phyloP scores from a whole-genome alignment of 1,284 basidiomycete species.

The Sphaerobolus stellatus region DNA sequence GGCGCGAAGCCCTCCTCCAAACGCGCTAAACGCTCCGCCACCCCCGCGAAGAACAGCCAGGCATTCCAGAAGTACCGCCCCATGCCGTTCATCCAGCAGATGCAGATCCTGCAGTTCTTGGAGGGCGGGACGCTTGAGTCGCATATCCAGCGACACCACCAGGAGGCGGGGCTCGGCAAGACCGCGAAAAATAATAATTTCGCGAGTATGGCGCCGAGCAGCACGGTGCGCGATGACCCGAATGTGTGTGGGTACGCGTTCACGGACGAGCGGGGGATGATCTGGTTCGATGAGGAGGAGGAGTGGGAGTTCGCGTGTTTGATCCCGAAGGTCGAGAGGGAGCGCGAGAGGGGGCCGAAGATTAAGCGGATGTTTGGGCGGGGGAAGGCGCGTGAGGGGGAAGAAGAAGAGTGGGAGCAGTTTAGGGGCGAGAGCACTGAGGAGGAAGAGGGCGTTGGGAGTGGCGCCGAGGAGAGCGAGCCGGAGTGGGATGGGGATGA shows the following conservation, averaged over 20 bases:
- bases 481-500: constrained; percentile 5
- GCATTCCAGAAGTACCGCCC: constrained; percentile 3
- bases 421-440: not conserved
- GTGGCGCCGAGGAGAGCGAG: not conserved
- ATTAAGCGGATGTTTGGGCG: constrained; percentile 2
- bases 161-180: constrained; percentile 1
- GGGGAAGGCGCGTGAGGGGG: not conserved
- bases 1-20: constrained; percentile 1
- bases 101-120: constrained; percentile 10
- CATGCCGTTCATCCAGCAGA: constrained; percentile 13
- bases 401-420: constrained; percentile 4
- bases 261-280: constrained; percentile 12
- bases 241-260: constrained; percentile 6
- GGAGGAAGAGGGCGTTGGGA: constrained; percentile 1
- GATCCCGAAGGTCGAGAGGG: not conserved
- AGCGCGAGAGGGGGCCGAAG: not conserved
- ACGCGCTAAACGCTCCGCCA: constrained; percentile 8
- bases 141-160: constrained; percentile 10
- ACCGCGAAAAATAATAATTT: constrained; percentile 4
- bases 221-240: too few species aligned
- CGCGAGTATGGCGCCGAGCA: not conserved
- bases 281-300: constrained; percentile 14
- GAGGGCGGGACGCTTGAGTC: constrained; percentile 10
- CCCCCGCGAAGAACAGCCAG: constrained; percentile 2
- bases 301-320: constrained; percentile 12